phyloP scores from a whole-genome alignment of 495 filamentous ascomycete genomes.

The Amphirosellinia nigrospora region DNA sequence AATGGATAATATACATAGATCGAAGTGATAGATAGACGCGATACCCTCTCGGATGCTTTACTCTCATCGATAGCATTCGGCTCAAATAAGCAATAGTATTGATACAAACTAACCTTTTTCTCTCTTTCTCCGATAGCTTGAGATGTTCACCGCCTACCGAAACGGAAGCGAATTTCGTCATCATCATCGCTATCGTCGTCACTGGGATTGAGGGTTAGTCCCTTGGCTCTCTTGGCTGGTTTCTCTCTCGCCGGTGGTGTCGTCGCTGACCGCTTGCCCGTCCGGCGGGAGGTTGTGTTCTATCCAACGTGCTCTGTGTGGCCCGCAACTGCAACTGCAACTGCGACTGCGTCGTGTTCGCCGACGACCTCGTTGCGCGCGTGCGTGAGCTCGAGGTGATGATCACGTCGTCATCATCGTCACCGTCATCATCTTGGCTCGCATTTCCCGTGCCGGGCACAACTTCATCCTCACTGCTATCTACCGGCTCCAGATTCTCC shows the following conservation, averaged over 20 bases:
- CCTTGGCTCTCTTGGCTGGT: constrained; percentile 54
- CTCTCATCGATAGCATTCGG: neutral
- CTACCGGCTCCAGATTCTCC: constrained; percentile 32
- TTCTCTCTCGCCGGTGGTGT: constrained; percentile 42
- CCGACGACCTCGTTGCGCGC: constrained; percentile 33
- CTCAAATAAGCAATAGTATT: neutral
- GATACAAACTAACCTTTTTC: neutral
- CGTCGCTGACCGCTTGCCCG: constrained; percentile 47
- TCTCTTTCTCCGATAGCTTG: neutral
- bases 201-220: constrained; percentile 40
- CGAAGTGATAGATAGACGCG: constrained; percentile 10
- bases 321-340: constrained; percentile 45
- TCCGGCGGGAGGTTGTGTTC: constrained; percentile 30
- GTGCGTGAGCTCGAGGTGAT: constrained; percentile 33
- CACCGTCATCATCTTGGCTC: constrained; percentile 32
- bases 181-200: constrained; percentile 59
- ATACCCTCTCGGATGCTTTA: constrained; percentile 16
- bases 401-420: constrained; percentile 30
- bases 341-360: constrained; percentile 41
- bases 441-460: constrained; percentile 29
- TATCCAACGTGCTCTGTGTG: constrained; percentile 32
- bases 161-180: constrained; percentile 63
- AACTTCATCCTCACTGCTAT: constrained; percentile 51
- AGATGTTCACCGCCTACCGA: constrained; percentile 51
- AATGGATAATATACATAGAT: neutral